Evolutionary conservation across 352 stramenopile genomes (phyloP).

Genomic region (Globisporangium echinulatum): DNA sequence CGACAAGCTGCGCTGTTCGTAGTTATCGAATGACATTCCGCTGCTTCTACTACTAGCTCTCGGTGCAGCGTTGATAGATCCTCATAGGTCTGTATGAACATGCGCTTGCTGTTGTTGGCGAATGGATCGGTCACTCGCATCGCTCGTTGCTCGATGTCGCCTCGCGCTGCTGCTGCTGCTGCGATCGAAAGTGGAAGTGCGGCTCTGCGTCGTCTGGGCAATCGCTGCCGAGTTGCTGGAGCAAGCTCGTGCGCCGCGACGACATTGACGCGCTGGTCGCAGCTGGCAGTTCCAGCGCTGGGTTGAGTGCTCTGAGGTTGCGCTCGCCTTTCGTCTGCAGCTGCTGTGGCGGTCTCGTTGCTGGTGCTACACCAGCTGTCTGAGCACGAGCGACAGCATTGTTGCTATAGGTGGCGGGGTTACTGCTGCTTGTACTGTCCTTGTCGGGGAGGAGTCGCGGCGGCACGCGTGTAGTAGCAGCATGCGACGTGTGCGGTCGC

Average conservation of each 20-base stretch:
- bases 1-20: no score
- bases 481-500: conserved; percentile 18
- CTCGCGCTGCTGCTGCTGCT: not conserved
- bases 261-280: not conserved
- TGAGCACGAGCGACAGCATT: not conserved
- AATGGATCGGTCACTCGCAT: no score
- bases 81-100: no score
- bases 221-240: not conserved
- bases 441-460: no score
- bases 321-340: not conserved
- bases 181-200: conserved; percentile 21
- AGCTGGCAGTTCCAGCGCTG: not conserved
- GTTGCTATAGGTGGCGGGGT: no score
- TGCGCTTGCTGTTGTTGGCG: no score
- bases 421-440: no score
- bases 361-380: conserved; percentile 12
- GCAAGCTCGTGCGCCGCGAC: conserved; percentile 1
- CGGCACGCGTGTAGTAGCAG: not conserved
- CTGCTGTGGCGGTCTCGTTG: no score
- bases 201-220: conserved; percentile 3
- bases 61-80: no score
- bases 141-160: no score
- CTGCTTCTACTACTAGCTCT: no score
- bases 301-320: not conserved
- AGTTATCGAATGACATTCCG: no score